Percentiles rank a stretch among this genome's conserved stretches.
Conservation (phyloP, 2,329 filamentous ascomycete genomes). For the Macrophomina pseudophaseolina region DNA sequence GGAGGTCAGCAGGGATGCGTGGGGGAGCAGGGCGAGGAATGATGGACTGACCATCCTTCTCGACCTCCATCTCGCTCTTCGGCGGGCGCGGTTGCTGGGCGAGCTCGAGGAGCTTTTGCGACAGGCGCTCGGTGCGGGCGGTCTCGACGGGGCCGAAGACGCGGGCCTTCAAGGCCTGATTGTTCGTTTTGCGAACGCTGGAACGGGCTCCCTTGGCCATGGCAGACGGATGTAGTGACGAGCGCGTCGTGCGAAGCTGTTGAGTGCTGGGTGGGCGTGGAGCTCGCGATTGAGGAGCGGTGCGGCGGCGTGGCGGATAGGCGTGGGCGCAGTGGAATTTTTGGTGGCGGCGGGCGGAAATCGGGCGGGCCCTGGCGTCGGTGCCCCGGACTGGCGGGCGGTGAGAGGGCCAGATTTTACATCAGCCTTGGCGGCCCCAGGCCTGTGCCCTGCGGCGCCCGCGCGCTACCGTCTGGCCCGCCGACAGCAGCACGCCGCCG, state of each 20-base stretch:
- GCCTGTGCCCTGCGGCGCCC: not conserved
- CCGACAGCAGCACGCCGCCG: constrained; percentile 1
- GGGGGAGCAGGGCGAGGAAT: not conserved
- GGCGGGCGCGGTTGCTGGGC: constrained; percentile 74
- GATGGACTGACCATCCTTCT: constrained; percentile 31
- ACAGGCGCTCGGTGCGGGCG: constrained; percentile 80
- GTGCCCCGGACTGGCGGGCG: not conserved
- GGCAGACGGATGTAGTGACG: constrained; percentile 5
- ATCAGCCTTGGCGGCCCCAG: constrained; percentile 16
- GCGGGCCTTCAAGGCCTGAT: constrained; percentile 75
- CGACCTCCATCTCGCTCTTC: constrained; percentile 48
- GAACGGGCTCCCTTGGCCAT: constrained; percentile 91
- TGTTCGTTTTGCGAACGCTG: constrained; percentile 81
- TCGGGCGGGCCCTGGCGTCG: not conserved
- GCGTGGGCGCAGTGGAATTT: not conserved
- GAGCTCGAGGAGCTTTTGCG: constrained; percentile 82
- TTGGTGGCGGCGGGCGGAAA: constrained; percentile 18
- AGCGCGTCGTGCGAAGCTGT: constrained; percentile 33
- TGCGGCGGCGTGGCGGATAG: not conserved
- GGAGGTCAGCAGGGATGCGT: not conserved
- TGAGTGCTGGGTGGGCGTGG: constrained; percentile 22
- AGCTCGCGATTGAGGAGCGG: constrained; percentile 20
- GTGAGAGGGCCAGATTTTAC: constrained; percentile 24
- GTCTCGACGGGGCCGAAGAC: constrained; percentile 84
- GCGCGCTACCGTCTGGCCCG: constrained; percentile 9